phyloP scores from a whole-genome alignment of 1,284 basidiomycete genomes.

The Coniferiporia sulphurascens region DNA sequence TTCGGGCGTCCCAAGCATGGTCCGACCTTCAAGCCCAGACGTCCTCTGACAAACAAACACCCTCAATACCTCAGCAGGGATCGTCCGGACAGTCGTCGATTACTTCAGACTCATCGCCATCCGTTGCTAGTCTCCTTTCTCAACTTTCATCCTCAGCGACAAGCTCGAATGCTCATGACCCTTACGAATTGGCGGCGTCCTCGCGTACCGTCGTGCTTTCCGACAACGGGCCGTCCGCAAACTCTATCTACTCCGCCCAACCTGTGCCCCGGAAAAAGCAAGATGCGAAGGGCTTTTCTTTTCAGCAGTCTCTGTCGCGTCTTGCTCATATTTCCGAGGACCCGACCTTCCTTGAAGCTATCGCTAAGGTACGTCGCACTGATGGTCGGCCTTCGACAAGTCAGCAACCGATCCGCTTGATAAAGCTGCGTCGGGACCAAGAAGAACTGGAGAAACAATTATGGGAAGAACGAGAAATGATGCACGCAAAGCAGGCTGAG shows the following conservation, averaged over 20 bases:
- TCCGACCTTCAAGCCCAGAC: constrained; percentile 32
- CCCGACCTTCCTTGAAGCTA: constrained; percentile 38
- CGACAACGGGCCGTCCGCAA: neutral
- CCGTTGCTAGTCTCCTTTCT: constrained; percentile 63
- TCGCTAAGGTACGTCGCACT: constrained; percentile 42
- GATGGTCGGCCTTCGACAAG: neutral
- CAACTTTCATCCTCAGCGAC: constrained; percentile 45
- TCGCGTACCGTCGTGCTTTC: constrained; percentile 15
- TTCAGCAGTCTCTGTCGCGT: constrained; percentile 59
- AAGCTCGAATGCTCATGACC: constrained; percentile 13
- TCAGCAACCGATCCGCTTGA: neutral
- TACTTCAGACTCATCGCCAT: constrained; percentile 21
- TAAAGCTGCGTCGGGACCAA: constrained; percentile 59
- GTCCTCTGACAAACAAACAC: constrained; percentile 5
- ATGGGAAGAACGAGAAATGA: constrained; percentile 56
- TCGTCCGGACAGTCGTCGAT: neutral
- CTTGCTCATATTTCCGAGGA: constrained; percentile 51
- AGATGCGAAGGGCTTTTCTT: constrained; percentile 47
- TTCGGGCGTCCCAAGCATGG: constrained; percentile 63
- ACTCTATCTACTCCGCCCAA: neutral
- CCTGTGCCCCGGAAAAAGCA: constrained; percentile 14
- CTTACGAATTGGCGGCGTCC: constrained; percentile 10
- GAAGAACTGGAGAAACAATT: constrained; percentile 57
- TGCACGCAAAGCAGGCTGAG: constrained; percentile 60
- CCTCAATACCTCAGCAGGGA: neutral